These are phyloP conservation scores for Primulina tabacum DNA, from an alignment of 257 asterid genomes.

Conservation along the genomic window DNA sequence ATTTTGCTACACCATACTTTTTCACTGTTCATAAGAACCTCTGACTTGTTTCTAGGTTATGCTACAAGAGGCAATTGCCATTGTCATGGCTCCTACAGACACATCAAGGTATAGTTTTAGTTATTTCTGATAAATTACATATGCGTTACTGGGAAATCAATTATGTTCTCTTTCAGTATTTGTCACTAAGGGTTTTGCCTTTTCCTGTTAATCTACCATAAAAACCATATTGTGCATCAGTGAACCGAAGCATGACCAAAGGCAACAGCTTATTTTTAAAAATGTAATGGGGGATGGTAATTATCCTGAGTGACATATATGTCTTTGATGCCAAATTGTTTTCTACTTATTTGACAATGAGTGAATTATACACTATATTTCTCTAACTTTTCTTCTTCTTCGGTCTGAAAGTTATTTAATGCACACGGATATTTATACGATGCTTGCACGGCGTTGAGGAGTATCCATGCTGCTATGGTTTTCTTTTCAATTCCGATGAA, in stretches of 20 bases:
- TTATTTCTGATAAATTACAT: not conserved
- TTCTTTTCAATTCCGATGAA: not conserved
- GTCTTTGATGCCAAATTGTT: not conserved
- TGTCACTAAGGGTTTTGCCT: not conserved
- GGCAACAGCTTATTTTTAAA: not conserved
- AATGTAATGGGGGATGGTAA: not conserved
- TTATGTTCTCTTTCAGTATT: not conserved
- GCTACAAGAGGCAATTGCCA: constrained; percentile 61
- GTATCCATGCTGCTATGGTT: not conserved
- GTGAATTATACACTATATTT: not conserved
- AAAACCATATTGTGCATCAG: not conserved
- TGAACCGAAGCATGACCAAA: not conserved
- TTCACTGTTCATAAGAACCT: not conserved
- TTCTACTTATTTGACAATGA: not conserved
- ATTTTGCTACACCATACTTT: not conserved
- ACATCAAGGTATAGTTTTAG: constrained; percentile 21
- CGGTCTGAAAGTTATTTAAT: not conserved
- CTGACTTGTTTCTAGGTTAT: constrained; percentile 38
- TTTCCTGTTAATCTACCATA: not conserved
- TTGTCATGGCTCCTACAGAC: constrained; percentile 63
- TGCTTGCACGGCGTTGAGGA: not conserved
- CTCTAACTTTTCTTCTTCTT: not conserved
- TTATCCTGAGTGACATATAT: not conserved
- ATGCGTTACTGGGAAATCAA: not conserved
- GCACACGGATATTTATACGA: not conserved